Percentiles rank a stretch among this genome's conserved stretches.
These are phyloP conservation scores for Akanthomyces muscarius DNA, from an alignment of 2,329 filamentous ascomycete species.

Conservation along the genomic window DNA sequence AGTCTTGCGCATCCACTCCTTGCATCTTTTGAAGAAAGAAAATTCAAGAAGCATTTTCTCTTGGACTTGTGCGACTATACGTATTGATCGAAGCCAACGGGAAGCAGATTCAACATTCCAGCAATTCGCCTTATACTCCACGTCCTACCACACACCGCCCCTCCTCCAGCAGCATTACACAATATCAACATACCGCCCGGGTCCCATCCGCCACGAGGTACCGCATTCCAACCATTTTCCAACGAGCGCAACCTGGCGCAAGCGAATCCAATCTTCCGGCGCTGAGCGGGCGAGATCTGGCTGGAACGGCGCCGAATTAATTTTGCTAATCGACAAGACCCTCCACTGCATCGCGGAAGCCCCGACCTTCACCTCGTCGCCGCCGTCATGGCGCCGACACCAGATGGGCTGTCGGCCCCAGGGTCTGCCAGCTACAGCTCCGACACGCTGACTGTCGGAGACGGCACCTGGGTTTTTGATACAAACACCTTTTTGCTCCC, in stretches of 20 bases:
- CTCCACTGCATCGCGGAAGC: background rate
- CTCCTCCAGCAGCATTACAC: background rate
- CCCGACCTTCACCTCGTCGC: slow-evolving; percentile 26
- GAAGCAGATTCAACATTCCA: slow-evolving; percentile 1
- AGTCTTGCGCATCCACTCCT: background rate
- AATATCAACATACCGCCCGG: slow-evolving; percentile 5
- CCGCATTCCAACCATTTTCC: slow-evolving; percentile 10
- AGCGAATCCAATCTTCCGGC: background rate
- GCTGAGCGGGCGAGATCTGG: background rate
- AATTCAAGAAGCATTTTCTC: background rate
- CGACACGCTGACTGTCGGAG: slow-evolving; percentile 70
- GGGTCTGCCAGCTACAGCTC: slow-evolving; percentile 71
- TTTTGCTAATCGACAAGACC: background rate
- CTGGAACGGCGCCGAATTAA: background rate
- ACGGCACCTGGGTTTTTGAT: slow-evolving; percentile 77
- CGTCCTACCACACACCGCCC: slow-evolving; percentile 11
- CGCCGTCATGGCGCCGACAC: slow-evolving; percentile 58
- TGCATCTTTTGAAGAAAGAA: slow-evolving; percentile 7
- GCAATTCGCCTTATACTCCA: background rate
- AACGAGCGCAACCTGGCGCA: background rate
- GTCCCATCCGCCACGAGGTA: slow-evolving; percentile 1
- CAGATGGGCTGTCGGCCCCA: slow-evolving; percentile 60
- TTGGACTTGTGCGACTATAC: background rate
- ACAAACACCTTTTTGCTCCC: slow-evolving; percentile 76
- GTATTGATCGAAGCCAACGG: background rate